Base-by-base conservation (phyloP, 2,329 filamentous ascomycete genomes). In the Waltergamsia citrina region DNA sequence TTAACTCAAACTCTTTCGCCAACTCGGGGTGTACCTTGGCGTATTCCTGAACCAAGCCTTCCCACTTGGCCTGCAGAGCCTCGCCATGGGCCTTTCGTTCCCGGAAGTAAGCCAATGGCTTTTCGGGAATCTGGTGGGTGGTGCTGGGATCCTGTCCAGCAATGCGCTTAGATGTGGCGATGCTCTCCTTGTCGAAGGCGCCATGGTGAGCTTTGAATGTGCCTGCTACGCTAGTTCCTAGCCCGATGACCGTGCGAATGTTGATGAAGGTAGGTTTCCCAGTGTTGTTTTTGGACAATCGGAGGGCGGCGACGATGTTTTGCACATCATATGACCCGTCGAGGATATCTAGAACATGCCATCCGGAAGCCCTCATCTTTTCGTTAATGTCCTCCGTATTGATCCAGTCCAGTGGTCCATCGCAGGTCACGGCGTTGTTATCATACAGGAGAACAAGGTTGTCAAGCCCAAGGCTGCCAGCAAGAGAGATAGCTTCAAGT, bases 391-490 rank as follows among this genome's bases (percentile, higher is more conserved):
- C 67, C 42, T 75, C 70, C 2, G 58, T 67, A 39, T 69, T 70
- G 3, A 62, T 52, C 62, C 27, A 70, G 33, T 71, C 66, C 0
- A 73, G 62, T 0, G 61, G 60, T 2, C 71, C 70, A 35, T 74
- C 70, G 36, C 69, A 74, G 5, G 69, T 73, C 22, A 75, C 59
- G 38, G 69, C 62, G 45, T 75, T 74, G 45, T 75, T 74, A 43
- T 75, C 71, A 39, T 74, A 74, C 15, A 74, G 64, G 11, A 74
- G 45, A 1, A 60, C 63, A 12, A 75, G 48, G 45, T 74, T 74
- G 43, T 70, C 62, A 3, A 75, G 51, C 32, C 55, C 57, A 40
- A 62, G 52, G 43, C 69, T 67, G 1, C 69, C 69, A 11, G 69
- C 70, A 11, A 72, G 54, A 0, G 63, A 66, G 26, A 75, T 64